Percentiles rank a stretch among this genome's conserved stretches.
phyloP scores from a whole-genome alignment of 2,329 filamentous ascomycete species.

The Colletotrichum lentis region DNA sequence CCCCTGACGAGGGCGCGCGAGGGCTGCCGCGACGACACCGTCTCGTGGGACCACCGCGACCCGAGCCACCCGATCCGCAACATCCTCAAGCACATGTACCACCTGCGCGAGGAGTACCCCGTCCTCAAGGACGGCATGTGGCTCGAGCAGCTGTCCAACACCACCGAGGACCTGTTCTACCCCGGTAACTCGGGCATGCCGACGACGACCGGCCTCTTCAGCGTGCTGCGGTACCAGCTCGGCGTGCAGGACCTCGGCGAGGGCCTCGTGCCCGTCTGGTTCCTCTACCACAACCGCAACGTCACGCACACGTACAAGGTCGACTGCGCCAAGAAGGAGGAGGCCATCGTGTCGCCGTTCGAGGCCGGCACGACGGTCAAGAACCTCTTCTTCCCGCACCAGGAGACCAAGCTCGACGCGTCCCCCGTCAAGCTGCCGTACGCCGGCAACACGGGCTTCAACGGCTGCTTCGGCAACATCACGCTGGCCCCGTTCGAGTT shows the following conservation, averaged over 20 bases:
- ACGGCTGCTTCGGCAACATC: constrained; percentile 64
- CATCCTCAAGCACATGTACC: constrained; percentile 68
- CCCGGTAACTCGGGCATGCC: constrained; percentile 59
- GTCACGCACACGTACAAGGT: constrained; percentile 62
- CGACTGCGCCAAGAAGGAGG: constrained; percentile 57
- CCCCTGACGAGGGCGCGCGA: constrained; percentile 61
- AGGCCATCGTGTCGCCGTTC: constrained; percentile 66
- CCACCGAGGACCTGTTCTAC: constrained; percentile 56
- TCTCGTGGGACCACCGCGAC: constrained; percentile 69
- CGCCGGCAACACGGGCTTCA: constrained; percentile 55
- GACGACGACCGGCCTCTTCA: constrained; percentile 68
- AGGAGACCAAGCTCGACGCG: constrained; percentile 59
- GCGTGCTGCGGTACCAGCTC: constrained; percentile 61
- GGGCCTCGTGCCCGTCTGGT: constrained; percentile 66
- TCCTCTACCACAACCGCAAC: constrained; percentile 60
- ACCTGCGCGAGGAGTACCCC: constrained; percentile 64
- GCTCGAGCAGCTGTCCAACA: constrained; percentile 64
- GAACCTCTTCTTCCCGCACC: constrained; percentile 70
- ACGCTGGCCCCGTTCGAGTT: constrained; percentile 65
- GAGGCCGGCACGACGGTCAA: constrained; percentile 63
- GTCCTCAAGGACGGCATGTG: constrained; percentile 69
- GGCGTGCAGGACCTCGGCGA: constrained; percentile 40
- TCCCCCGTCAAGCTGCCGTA: constrained; percentile 57
- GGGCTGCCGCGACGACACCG: constrained; percentile 65
- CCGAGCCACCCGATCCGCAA: constrained; percentile 68